Evolutionary conservation across 371 early-diverging fungal genomes (phyloP).

Genomic region (Rhizopus arrhizus): DNA sequence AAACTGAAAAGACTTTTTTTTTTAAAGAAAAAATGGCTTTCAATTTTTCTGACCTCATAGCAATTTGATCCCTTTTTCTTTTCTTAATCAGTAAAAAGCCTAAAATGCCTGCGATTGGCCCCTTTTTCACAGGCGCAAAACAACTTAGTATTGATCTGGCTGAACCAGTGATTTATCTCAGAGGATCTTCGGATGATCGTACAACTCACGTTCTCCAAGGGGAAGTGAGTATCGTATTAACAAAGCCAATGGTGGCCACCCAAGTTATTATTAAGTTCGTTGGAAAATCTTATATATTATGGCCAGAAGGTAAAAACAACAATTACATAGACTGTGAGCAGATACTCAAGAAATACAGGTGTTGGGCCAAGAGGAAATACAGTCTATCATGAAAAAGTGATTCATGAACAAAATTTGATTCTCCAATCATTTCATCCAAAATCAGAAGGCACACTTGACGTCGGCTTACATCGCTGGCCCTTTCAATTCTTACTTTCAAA

Average conservation of each 20-base stretch:
- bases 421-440: slow-evolving; percentile 30
- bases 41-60: too few relatives aligned
- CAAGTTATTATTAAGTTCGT: slow-evolving; percentile 38
- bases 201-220: slow-evolving; percentile 45
- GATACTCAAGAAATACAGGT: slow-evolving; percentile 13
- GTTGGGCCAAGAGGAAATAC: slow-evolving; percentile 45
- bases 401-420: slow-evolving; percentile 49
- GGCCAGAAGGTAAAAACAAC: slow-evolving; percentile 52
- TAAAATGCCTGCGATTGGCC: slow-evolving; percentile 37
- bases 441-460: slow-evolving; percentile 19
- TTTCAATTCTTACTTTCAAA: slow-evolving; percentile 40
- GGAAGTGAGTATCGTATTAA: slow-evolving; percentile 44
- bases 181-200: slow-evolving; percentile 35
- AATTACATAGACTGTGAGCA: not conserved
- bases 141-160: slow-evolving; percentile 52
- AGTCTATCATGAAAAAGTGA: slow-evolving; percentile 46
- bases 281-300: slow-evolving; percentile 44
- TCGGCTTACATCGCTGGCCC: slow-evolving; percentile 40
- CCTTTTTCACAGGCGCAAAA: slow-evolving; percentile 44
- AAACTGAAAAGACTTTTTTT: too few relatives aligned
- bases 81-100: not conserved
- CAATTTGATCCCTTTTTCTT: slow-evolving; percentile 1
- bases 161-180: slow-evolving; percentile 48
- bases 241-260: slow-evolving; percentile 36
- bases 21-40: too few relatives aligned